phyloP scores from a whole-genome alignment of 2,329 filamentous ascomycete genomes.

The Dichotomopilus funicola region DNA sequence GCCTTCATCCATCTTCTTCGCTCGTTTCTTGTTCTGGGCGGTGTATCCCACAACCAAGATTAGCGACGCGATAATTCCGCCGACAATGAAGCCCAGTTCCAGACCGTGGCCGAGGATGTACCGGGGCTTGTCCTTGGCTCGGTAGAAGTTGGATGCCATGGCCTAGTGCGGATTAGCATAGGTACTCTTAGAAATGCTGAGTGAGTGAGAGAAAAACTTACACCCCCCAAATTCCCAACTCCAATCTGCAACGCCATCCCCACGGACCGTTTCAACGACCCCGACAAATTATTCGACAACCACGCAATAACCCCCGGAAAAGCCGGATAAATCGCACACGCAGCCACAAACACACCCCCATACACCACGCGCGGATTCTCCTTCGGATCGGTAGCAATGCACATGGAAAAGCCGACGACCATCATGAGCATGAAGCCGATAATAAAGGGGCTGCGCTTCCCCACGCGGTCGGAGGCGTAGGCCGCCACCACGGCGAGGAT shows the following conservation, averaged over 20 bases:
- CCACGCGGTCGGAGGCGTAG: conserved; percentile 48
- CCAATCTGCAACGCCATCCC: conserved; percentile 62
- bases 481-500: conserved; percentile 49
- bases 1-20: conserved; percentile 36
- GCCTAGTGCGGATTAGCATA: conserved; percentile 33
- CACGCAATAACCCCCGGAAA: conserved; percentile 75
- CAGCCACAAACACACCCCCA: conserved; percentile 68
- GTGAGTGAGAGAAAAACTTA: conserved; percentile 15
- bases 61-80: conserved; percentile 39
- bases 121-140: conserved; percentile 41
- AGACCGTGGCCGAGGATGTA: conserved; percentile 46
- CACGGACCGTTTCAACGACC: conserved; percentile 55
- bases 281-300: conserved; percentile 71
- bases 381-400: conserved; percentile 41
- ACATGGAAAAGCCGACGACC: conserved; percentile 53
- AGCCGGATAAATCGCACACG: conserved; percentile 72
- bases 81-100: conserved; percentile 43
- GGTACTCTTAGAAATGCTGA: too few species aligned
- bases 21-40: conserved; percentile 52
- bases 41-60: conserved; percentile 46
- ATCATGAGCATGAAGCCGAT: conserved; percentile 47
- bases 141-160: conserved; percentile 68
- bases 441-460: conserved; percentile 50
- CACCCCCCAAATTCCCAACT: conserved; percentile 50
- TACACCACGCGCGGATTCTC: conserved; percentile 58